These are phyloP conservation scores for Fusarium buxicola DNA, from an alignment of 2,329 filamentous ascomycete genomes.

Conservation along the genomic window DNA sequence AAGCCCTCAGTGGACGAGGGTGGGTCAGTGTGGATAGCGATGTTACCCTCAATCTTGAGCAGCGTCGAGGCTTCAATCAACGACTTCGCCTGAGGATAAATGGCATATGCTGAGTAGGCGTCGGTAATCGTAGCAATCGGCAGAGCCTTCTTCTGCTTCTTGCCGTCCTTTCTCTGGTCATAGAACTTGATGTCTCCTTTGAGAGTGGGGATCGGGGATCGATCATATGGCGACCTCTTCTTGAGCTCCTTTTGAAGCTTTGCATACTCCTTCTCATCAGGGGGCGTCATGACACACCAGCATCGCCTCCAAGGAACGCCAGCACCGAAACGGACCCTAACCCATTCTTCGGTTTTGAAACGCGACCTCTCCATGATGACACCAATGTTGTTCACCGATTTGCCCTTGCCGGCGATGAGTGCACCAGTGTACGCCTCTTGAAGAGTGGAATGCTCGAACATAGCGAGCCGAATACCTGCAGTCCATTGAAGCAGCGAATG, in stretches of 20 bases:
- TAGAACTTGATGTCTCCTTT: constrained; percentile 97
- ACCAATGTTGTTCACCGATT: constrained; percentile 87
- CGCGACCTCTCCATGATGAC: constrained; percentile 85
- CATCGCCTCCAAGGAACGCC: constrained; percentile 96
- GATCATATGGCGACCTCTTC: constrained; percentile 84
- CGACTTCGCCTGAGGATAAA: constrained; percentile 94
- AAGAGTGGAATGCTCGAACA: constrained; percentile 92
- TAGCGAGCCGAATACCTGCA: constrained; percentile 89
- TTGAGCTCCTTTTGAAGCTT: constrained; percentile 87
- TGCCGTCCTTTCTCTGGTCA: constrained; percentile 77
- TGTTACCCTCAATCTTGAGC: constrained; percentile 91
- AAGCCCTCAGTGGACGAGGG: constrained; percentile 88
- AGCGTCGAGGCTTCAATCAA: constrained; percentile 95
- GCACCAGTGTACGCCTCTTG: constrained; percentile 98
- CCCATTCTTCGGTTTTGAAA: constrained; percentile 89
- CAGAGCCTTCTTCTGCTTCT: constrained; percentile 89
- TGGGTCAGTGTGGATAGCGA: constrained; percentile 85
- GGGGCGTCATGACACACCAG: constrained; percentile 94
- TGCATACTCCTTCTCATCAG: constrained; percentile 90
- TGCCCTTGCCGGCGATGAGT: constrained; percentile 94
- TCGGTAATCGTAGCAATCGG: constrained; percentile 94
- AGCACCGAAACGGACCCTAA: constrained; percentile 92
- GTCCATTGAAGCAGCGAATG: constrained; percentile 97
- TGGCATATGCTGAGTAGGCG: constrained; percentile 91
- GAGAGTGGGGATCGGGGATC: constrained; percentile 71